A percentile compares a stretch with the other conserved stretches of the same genome.
phyloP scores from a whole-genome alignment of 768 basidiomycete genomes.

The Lyophyllum atratum region DNA sequence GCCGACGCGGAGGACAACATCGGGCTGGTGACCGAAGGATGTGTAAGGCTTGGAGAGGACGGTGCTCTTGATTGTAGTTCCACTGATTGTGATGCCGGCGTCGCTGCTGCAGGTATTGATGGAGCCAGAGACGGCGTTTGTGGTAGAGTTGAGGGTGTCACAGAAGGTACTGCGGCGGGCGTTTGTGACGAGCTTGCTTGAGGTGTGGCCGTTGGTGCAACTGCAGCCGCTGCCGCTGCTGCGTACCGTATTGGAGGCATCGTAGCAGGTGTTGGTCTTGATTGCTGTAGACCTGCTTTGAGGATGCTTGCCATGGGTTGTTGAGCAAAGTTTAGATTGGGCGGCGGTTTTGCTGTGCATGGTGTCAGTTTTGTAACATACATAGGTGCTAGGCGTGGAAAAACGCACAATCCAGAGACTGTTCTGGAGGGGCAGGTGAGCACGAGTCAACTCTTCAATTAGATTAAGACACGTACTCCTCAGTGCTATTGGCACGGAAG shows the following conservation, averaged over 20 bases:
- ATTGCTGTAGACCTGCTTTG: constrained; percentile 66
- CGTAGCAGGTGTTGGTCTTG: constrained; percentile 53
- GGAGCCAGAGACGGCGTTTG: constrained; percentile 38
- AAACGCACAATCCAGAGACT: constrained; percentile 66
- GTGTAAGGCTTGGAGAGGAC: constrained; percentile 84
- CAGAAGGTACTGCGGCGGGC: constrained; percentile 48
- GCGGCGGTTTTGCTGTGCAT: constrained; percentile 65
- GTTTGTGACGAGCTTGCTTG: constrained; percentile 37
- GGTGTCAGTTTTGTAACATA: constrained; percentile 8
- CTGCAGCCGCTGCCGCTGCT: constrained; percentile 78
- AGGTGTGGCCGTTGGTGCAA: constrained; percentile 32
- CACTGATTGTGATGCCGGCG: constrained; percentile 28
- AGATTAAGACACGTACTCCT: constrained; percentile 60
- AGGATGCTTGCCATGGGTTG: constrained; percentile 77
- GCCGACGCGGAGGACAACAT: constrained; percentile 75
- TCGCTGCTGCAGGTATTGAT: constrained; percentile 39
- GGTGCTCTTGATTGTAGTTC: constrained; percentile 47
- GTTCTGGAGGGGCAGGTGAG: constrained; percentile 44
- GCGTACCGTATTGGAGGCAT: constrained; percentile 88
- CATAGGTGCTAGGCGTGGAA: background rate
- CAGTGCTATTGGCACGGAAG: constrained; percentile 57
- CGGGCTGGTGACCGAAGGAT: constrained; percentile 80
- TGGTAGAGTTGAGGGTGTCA: constrained; percentile 33
- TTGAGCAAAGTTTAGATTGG: constrained; percentile 78
- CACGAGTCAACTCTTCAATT: constrained; percentile 1